Evolutionary conservation across 345 rosid genomes (phyloP).

Genomic region (Salix arbutifolia): DNA sequence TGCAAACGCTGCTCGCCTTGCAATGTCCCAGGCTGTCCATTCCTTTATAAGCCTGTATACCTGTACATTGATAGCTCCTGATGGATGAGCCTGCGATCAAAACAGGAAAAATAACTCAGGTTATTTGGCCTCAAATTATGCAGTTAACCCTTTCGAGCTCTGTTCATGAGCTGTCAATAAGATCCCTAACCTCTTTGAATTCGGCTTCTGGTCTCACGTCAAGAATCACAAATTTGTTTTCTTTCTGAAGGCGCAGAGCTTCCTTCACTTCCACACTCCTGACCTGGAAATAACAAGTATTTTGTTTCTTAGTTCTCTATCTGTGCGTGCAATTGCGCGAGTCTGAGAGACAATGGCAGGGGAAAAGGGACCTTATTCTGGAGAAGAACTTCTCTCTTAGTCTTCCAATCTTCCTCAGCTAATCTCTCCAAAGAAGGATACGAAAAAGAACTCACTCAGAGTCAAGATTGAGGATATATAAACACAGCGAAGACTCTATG

Average conservation of each 20-base stretch:
- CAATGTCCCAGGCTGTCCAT: constrained; percentile 99
- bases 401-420: constrained; percentile 98
- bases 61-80: constrained; percentile 87
- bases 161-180: neutral
- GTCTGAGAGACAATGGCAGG: neutral
- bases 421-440: constrained; percentile 37
- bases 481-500: neutral
- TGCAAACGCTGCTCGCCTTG: constrained; percentile 93
- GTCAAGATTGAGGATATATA: constrained; percentile 3
- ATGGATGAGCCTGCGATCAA: constrained; percentile 61
- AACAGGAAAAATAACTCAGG: neutral
- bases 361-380: constrained; percentile 61
- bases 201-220: constrained; percentile 96
- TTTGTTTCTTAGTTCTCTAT: neutral
- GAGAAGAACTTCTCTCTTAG: constrained; percentile 67
- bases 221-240: constrained; percentile 93
- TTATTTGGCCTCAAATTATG: neutral
- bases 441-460: constrained; percentile 8
- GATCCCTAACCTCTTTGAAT: constrained; percentile 64
- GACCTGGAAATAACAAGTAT: constrained; percentile 39
- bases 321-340: neutral
- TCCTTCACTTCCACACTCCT: constrained; percentile 95
- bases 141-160: neutral
- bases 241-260: constrained; percentile 88
- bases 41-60: constrained; percentile 91